A percentile compares a stretch with the other conserved stretches of the same genome.
phyloP scores from a whole-genome alignment of 768 basidiomycete species.

The Suillus cothurnatus region DNA sequence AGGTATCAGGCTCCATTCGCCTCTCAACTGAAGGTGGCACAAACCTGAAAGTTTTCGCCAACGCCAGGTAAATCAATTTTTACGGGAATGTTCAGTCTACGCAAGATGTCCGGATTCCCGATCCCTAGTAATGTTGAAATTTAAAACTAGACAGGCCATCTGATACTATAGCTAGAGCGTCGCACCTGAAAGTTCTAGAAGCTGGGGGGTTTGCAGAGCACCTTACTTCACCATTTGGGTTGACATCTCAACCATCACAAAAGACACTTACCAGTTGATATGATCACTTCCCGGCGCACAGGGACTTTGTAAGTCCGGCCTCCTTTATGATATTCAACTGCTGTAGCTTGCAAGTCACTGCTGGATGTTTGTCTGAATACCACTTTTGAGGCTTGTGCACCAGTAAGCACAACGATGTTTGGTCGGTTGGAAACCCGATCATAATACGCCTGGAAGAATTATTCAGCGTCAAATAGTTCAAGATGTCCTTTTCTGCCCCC shows the following conservation, averaged over 20 bases:
- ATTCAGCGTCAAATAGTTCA: not conserved
- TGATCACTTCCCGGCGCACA: conserved; percentile 23
- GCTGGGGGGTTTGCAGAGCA: conserved; percentile 35
- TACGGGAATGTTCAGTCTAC: conserved; percentile 23
- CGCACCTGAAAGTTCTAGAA: conserved; percentile 36
- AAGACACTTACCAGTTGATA: conserved; percentile 18
- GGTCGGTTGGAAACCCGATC: conserved; percentile 19
- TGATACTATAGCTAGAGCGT: too few relatives aligned
- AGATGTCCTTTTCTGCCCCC: not conserved
- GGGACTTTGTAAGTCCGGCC: conserved; percentile 20
- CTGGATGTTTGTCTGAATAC: conserved; percentile 13
- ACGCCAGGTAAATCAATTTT: conserved; percentile 38
- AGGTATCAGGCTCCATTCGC: not conserved
- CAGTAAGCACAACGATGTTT: conserved; percentile 28
- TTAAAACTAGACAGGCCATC: not conserved
- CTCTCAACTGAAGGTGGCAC: not conserved
- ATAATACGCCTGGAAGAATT: conserved; percentile 18
- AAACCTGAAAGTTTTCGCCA: conserved; percentile 37
- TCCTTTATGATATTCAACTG: conserved; percentile 23
- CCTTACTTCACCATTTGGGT: conserved; percentile 14
- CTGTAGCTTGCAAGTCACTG: conserved; percentile 17
- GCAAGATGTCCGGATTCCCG: conserved; percentile 15
- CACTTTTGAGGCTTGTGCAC: conserved; percentile 27
- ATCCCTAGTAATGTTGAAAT: conserved; percentile 13
- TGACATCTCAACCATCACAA: not conserved